Conservation (phyloP, 2,329 filamentous ascomycete species). For the Metarhizium brunneum region DNA sequence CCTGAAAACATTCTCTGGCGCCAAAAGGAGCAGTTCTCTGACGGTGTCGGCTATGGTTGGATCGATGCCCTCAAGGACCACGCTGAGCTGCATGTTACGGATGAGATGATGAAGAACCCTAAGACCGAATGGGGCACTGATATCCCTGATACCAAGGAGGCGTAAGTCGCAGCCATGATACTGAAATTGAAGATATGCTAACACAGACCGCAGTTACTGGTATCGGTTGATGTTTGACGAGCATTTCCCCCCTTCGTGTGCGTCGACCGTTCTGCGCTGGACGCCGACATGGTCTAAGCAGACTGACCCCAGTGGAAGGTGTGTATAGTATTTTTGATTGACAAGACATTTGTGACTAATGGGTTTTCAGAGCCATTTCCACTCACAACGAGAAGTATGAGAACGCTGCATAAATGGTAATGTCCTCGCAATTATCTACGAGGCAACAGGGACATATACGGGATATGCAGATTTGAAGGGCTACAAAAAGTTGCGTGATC, state of each 20-base stretch:
- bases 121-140: conserved; percentile 93
- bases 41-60: conserved; percentile 98
- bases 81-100: conserved; percentile 79
- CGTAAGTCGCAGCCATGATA: conserved; percentile 40
- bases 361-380: conserved; percentile 54
- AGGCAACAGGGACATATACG: not conserved
- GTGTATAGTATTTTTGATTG: conserved; percentile 8
- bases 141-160: conserved; percentile 93
- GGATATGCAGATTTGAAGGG: not conserved
- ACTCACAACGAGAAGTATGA: conserved; percentile 70
- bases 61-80: conserved; percentile 96
- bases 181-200: not conserved
- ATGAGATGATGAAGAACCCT: conserved; percentile 98
- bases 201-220: conserved; percentile 61
- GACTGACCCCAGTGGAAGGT: conserved; percentile 90
- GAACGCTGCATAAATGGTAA: conserved; percentile 25
- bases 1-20: conserved; percentile 93
- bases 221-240: conserved; percentile 98
- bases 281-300: conserved; percentile 96
- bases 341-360: conserved; percentile 9
- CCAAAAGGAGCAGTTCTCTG: conserved; percentile 99
- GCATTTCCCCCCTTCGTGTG: conserved; percentile 89
- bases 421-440: not conserved
- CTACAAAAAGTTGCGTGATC: not conserved
- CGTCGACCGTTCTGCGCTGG: conserved; percentile 91